phyloP scores from a whole-genome alignment of 2,329 filamentous ascomycete genomes.

The Verruconis gallopava region DNA sequence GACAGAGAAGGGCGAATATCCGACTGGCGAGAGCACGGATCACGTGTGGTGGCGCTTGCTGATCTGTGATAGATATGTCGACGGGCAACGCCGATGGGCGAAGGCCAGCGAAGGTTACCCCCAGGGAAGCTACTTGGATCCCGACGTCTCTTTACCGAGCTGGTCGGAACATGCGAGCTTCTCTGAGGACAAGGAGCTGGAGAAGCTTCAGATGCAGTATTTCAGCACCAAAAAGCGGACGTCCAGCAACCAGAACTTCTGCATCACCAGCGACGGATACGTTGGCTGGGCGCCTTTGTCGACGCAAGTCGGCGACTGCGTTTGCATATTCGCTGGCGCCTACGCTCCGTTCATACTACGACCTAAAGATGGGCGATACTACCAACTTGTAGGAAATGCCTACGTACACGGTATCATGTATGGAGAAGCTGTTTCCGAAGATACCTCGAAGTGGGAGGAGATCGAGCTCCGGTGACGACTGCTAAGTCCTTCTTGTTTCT shows the following conservation, averaged over 20 bases:
- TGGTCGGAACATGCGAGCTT: background rate
- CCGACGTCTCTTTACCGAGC: background rate
- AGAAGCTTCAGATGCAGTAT: background rate
- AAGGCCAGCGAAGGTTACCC: background rate
- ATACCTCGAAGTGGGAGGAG: background rate
- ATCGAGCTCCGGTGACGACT: no score
- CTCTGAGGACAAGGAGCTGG: background rate
- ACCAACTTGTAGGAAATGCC: background rate
- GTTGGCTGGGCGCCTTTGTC: background rate
- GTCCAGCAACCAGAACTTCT: background rate
- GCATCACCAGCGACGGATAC: background rate
- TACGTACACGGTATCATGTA: slow-evolving; percentile 2
- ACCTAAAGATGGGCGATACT: background rate
- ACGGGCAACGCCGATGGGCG: background rate
- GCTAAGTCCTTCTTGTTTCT: no score
- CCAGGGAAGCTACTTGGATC: background rate
- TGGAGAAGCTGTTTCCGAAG: background rate
- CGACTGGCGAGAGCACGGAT: no score
- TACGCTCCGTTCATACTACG: background rate
- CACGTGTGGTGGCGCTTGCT: slow-evolving; percentile 1
- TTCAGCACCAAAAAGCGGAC: background rate
- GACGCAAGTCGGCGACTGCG: background rate
- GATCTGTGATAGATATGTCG: background rate
- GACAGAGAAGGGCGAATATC: no score
- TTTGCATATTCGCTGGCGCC: slow-evolving; percentile 1